Base-by-base conservation (phyloP, 2,329 filamentous ascomycete genomes). In the Aspergillus phoenicis region DNA sequence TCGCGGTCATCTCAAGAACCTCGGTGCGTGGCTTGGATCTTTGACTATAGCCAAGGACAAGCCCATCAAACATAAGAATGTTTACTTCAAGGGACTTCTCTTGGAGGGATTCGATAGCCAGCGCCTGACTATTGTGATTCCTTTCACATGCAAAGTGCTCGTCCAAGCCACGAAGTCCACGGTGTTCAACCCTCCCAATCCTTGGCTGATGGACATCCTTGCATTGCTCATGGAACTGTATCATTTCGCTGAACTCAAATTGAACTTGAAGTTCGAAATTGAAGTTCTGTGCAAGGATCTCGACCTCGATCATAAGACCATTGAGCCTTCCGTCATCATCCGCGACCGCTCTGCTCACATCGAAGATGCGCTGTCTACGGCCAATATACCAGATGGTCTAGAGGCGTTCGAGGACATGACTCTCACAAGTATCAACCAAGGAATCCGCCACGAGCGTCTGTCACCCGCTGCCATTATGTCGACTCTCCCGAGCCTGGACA, bases 191-290 rank as follows among this genome's bases (percentile, higher is more conserved):
- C 93, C 94, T 10, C 95, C 95, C 1, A 99, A 99, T 70, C 95
- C 95, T 1, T 99, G 95, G 95, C 77, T 97, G 48, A 96, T 97
- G 91, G 95, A 99, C 70, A 95, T 99, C 57, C 87, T 99, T 58
- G 87, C 91, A 65, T 82, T 98, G 7, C 84, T 99, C 38, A 91
- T 97, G 69, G 96, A 99, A 72, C 84, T 99, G 4, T 99, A 99
- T 71, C 90, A 97, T 71, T 90, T 91, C 70, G 92, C 91, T 13
- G 94, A 97, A 69, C 82, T 99, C 59, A 98, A 98, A 75, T 85
- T 99, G 39, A 98, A 98, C 68, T 88, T 97, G 55, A 99, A 98
- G 71, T 99, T 99, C 69, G 95, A 99, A 76, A 98, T 99, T 60
- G 95, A 99, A 77, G 93, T 99, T 26, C 84, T 99, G 24, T 99